Evolutionary conservation across 257 asterid species (phyloP).

Genomic region (Jasminum sambac): DNA sequence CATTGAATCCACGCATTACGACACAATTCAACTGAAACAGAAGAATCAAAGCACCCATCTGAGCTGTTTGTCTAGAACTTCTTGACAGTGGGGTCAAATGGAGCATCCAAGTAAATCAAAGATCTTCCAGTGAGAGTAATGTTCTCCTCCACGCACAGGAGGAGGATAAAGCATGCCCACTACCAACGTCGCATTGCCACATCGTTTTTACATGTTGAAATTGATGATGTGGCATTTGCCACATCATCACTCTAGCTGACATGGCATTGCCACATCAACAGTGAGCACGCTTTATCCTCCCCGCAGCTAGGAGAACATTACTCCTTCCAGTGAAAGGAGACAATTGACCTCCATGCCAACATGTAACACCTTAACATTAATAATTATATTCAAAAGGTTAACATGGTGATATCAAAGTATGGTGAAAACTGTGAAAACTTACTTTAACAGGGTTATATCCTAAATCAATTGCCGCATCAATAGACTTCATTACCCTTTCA

Average conservation of each 20-base stretch:
- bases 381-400: not conserved
- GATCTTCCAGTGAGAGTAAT: not conserved
- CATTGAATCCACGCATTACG: slow-evolving; percentile 98
- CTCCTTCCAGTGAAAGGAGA: not conserved
- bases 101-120: not conserved
- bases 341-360: not conserved
- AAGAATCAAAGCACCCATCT: slow-evolving; percentile 23
- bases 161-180: too few relatives aligned
- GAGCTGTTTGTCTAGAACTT: slow-evolving; percentile 7
- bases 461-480: slow-evolving; percentile 70
- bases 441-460: slow-evolving; percentile 94
- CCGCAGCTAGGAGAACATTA: too few relatives aligned
- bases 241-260: too few relatives aligned
- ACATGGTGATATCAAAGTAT: not conserved
- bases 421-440: slow-evolving; percentile 33
- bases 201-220: too few relatives aligned
- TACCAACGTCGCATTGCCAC: too few relatives aligned
- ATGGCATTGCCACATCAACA: too few relatives aligned
- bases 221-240: too few relatives aligned
- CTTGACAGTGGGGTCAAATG: slow-evolving; percentile 8
- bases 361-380: not conserved
- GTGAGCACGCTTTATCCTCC: too few relatives aligned
- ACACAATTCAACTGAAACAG: slow-evolving; percentile 85
- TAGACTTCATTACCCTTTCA: slow-evolving; percentile 79
- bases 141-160: too few relatives aligned